A percentile compares a stretch with the other conserved stretches of the same genome.
These are phyloP conservation scores for Diaporthe ampelina DNA, from an alignment of 2,329 filamentous ascomycete species.

Conservation along the genomic window DNA sequence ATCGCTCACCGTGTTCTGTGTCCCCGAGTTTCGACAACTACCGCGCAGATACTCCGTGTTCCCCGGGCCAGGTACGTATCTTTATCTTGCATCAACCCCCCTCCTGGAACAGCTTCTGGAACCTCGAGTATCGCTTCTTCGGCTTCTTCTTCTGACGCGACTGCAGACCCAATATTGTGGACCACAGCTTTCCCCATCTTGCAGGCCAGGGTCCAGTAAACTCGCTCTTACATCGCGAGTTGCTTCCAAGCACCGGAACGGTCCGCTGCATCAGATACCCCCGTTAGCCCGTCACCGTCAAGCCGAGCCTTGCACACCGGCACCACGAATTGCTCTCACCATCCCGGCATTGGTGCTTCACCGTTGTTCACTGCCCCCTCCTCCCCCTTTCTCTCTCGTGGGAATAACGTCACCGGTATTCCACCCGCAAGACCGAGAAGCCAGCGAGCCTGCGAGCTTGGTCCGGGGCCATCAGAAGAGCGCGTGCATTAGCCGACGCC, in stretches of 20 bases:
- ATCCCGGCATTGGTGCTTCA: constrained; percentile 11
- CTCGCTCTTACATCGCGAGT: constrained; percentile 18
- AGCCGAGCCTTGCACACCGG: constrained; percentile 5
- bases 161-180: constrained; percentile 32
- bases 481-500: constrained; percentile 19
- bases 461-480: background rate
- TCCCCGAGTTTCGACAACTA: constrained; percentile 13
- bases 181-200: constrained; percentile 29
- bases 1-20: constrained; percentile 31
- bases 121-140: constrained; percentile 22
- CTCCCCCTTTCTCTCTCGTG: background rate
- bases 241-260: constrained; percentile 20
- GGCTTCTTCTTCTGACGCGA: constrained; percentile 32
- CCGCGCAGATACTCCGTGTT: constrained; percentile 26
- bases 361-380: constrained; percentile 1
- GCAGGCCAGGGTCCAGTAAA: constrained; percentile 13
- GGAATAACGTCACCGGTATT: background rate
- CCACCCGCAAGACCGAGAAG: constrained; percentile 25
- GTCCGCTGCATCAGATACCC: constrained; percentile 2
- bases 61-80: constrained; percentile 21
- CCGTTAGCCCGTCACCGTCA: background rate
- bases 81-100: constrained; percentile 15
- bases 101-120: background rate
- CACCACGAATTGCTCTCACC: background rate
- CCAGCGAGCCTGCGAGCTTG: constrained; percentile 25